These are phyloP conservation scores for Fusarium humuli DNA, from an alignment of 2,329 filamentous ascomycete genomes.

Conservation along the genomic window DNA sequence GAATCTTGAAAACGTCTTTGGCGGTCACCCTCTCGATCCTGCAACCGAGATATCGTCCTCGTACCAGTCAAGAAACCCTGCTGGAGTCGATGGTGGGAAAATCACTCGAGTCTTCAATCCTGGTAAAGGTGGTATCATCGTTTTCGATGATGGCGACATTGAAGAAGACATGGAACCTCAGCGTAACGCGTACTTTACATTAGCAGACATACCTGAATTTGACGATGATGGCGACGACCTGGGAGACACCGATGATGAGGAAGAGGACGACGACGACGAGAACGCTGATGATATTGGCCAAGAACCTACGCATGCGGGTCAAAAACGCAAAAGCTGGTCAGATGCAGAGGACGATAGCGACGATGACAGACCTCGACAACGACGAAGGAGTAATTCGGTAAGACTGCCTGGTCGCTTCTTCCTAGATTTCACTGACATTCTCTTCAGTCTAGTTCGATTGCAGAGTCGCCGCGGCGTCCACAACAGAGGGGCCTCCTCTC, in stretches of 20 bases:
- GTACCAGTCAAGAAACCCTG: slow-evolving; percentile 64
- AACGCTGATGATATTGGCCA: slow-evolving; percentile 51
- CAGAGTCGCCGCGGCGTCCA: slow-evolving; percentile 71
- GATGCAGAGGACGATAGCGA: slow-evolving; percentile 78
- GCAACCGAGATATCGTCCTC: slow-evolving; percentile 60
- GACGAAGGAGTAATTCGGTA: slow-evolving; percentile 90
- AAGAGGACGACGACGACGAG: slow-evolving; percentile 51
- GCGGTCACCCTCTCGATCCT: slow-evolving; percentile 71
- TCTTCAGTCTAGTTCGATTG: slow-evolving; percentile 71
- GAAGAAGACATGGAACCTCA: slow-evolving; percentile 82
- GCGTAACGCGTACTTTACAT: slow-evolving; percentile 83
- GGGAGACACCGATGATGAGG: slow-evolving; percentile 68
- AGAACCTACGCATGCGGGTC: slow-evolving; percentile 58
- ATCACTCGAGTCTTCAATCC: slow-evolving; percentile 79
- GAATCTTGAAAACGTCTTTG: slow-evolving; percentile 95
- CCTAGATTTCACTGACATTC: slow-evolving; percentile 30
- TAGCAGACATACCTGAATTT: slow-evolving; percentile 90
- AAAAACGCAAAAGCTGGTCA: slow-evolving; percentile 85
- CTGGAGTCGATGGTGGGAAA: slow-evolving; percentile 78
- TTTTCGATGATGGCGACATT: slow-evolving; percentile 96
- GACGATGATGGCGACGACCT: slow-evolving; percentile 77
- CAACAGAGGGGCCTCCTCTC: slow-evolving; percentile 70
- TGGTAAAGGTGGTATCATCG: slow-evolving; percentile 87
- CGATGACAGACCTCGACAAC: slow-evolving; percentile 80
- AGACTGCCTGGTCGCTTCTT: slow-evolving; percentile 42